Evolutionary conservation across 768 basidiomycete genomes (phyloP), one percentile per base, ranked within the genome.

Genomic region (Kwoniella heveanensis): DNA sequence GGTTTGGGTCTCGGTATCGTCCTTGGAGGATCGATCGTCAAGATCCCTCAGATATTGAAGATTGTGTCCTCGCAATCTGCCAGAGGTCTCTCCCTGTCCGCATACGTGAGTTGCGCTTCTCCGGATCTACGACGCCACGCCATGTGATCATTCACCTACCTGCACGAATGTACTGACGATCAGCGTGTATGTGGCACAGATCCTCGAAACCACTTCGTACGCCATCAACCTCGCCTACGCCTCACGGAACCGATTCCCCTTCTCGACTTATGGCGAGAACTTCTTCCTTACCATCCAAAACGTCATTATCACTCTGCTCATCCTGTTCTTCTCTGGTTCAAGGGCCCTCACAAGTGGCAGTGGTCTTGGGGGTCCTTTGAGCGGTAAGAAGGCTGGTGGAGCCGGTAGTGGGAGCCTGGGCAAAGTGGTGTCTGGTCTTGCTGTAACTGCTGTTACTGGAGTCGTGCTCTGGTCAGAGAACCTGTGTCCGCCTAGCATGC

Each of bases 261-360:
- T 97, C 83, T 92, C 91, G 21, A 97, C 96, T 0, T 99, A 97
- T 64, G 96, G 96, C 74, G 96, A 99, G 81, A 97, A 95, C 83
- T 78, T 93, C 60, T 97, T 97, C 86, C 85, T 98, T 53, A 88
- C 91, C 29, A 74, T 92, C 62, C 92, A 95, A 80, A 92, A 95
- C 82, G 83, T 88, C 70, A 65, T 90, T 81, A 92, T 97, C 77
- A 92, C 91, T 17, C 84, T 92, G 73, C 86, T 94, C 70, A 95
- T 95, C 80, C 84, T 93, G 54, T 82, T 82, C 78, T 88, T 89
- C 66, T 72, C 77, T 2, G 47, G 64, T 8, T 37, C 69, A 6
- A 27, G 48, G 2, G 62, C 54, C 1, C n/a, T n/a, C n/a, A 64
- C 48, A 6, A 21, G n/a, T 19, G 26, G 27, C 19, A 56, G 62